phyloP scores from a whole-genome alignment of 2,329 filamentous ascomycete species.

The Coleophoma eucalyptorum region DNA sequence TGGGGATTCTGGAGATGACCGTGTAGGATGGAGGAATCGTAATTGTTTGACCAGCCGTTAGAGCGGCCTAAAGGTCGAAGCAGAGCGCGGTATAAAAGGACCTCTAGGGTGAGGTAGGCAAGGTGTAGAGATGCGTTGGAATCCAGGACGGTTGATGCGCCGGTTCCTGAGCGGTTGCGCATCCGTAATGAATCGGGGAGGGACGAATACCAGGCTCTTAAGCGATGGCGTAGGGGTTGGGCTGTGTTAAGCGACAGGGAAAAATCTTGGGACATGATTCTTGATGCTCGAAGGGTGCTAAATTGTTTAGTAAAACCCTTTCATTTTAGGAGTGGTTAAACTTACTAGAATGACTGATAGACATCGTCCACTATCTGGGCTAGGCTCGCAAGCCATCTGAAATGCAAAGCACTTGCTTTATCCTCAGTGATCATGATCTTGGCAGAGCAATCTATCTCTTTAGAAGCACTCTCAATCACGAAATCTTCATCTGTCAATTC shows the following conservation, averaged over 20 bases:
- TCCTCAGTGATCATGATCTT: neutral
- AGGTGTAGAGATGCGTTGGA: constrained; percentile 26
- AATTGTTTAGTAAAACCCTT: neutral
- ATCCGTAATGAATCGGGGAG: constrained; percentile 25
- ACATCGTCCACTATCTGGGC: constrained; percentile 27
- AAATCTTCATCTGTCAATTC: constrained; percentile 2
- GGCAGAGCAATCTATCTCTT: neutral
- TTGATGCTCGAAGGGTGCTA: constrained; percentile 27
- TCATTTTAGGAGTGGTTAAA: neutral
- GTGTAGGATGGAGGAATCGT: constrained; percentile 13
- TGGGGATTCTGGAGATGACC: constrained; percentile 25
- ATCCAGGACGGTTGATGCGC: constrained; percentile 9
- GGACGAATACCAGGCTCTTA: constrained; percentile 27
- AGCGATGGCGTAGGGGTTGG: constrained; percentile 21
- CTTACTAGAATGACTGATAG: constrained; percentile 28
- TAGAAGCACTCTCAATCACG: neutral
- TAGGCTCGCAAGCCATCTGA: constrained; percentile 24
- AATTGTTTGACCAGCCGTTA: neutral
- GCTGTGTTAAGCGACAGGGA: constrained; percentile 25
- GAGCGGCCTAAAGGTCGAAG: constrained; percentile 23
- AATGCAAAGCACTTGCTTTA: constrained; percentile 9
- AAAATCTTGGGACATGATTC: constrained; percentile 26
- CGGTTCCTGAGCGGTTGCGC: constrained; percentile 18
- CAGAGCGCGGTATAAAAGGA: constrained; percentile 30
- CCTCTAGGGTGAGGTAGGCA: constrained; percentile 30